These are phyloP conservation scores for Phaeophleospora eucalypticola DNA, from an alignment of 2,329 filamentous ascomycete species.

Conservation along the genomic window DNA sequence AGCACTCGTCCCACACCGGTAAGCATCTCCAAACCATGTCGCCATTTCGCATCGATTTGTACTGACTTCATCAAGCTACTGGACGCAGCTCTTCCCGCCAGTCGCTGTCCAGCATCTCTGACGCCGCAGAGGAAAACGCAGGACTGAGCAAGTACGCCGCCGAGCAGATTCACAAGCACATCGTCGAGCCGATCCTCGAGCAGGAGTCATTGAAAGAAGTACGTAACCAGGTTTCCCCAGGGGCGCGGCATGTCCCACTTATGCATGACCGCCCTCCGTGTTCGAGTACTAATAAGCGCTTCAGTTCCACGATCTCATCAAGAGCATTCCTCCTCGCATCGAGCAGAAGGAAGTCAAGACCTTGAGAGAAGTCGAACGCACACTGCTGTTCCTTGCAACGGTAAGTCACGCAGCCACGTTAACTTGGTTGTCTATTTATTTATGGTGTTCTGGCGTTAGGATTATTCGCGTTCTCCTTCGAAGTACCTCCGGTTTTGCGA, in stretches of 20 bases:
- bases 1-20: slow-evolving; percentile 24
- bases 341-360: slow-evolving; percentile 81
- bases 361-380: slow-evolving; percentile 91
- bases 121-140: slow-evolving; percentile 42
- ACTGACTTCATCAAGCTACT: slow-evolving; percentile 14
- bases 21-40: slow-evolving; percentile 13
- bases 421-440: slow-evolving; percentile 60
- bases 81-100: slow-evolving; percentile 38
- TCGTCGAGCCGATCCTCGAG: slow-evolving; percentile 71
- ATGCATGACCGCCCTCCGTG: too few relatives aligned
- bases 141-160: slow-evolving; percentile 64
- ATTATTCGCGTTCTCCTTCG: slow-evolving; percentile 62
- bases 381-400: slow-evolving; percentile 81
- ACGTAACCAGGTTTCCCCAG: too few relatives aligned
- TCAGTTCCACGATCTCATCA: slow-evolving; percentile 69
- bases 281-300: too few relatives aligned
- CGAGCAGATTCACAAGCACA: slow-evolving; percentile 74
- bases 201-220: slow-evolving; percentile 65
- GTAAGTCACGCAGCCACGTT: slow-evolving; percentile 64
- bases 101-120: slow-evolving; percentile 40
- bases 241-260: too few relatives aligned
- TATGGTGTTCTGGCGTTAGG: slow-evolving; percentile 60
- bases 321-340: slow-evolving; percentile 74
- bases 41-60: not conserved
- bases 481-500: slow-evolving; percentile 87